Conservation (phyloP, 1,284 basidiomycete species). For the Trametes polyzona region DNA sequence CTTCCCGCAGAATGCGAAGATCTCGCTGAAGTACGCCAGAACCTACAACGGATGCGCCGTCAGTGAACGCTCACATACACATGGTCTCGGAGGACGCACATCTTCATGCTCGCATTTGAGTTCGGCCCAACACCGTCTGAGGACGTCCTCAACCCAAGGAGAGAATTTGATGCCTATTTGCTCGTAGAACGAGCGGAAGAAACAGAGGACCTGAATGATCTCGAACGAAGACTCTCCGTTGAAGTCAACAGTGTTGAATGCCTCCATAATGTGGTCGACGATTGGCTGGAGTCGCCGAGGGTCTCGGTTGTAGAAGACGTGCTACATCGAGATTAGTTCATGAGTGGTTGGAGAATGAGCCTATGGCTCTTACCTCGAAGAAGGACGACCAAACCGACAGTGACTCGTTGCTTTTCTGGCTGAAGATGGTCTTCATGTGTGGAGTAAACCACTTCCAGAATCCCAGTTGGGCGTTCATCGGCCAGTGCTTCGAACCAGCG, state of each 20-base stretch:
- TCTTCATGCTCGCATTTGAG: constrained; percentile 81
- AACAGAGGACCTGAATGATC: constrained; percentile 60
- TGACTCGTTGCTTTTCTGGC: constrained; percentile 67
- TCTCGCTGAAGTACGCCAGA: constrained; percentile 72
- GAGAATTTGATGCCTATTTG: constrained; percentile 80
- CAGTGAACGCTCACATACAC: constrained; percentile 63
- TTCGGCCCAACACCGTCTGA: constrained; percentile 72
- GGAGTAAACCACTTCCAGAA: constrained; percentile 87
- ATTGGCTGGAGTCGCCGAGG: constrained; percentile 83
- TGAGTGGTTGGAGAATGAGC: not conserved
- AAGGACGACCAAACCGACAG: constrained; percentile 71
- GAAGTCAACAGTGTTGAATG: constrained; percentile 70
- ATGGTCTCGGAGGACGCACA: constrained; percentile 45
- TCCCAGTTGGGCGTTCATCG: constrained; percentile 64
- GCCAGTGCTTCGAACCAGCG: constrained; percentile 87
- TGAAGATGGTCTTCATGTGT: constrained; percentile 70
- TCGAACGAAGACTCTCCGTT: constrained; percentile 79
- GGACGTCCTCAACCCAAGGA: constrained; percentile 73
- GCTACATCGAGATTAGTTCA: constrained; percentile 42
- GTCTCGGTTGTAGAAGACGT: constrained; percentile 80
- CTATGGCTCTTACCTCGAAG: constrained; percentile 68
- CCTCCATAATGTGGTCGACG: constrained; percentile 71
- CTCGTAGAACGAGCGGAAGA: constrained; percentile 71
- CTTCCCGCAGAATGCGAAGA: constrained; percentile 75
- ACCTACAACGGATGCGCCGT: constrained; percentile 46